Conservation (phyloP, 2,329 filamentous ascomycete genomes). For the Nannizzia gypsea region DNA sequence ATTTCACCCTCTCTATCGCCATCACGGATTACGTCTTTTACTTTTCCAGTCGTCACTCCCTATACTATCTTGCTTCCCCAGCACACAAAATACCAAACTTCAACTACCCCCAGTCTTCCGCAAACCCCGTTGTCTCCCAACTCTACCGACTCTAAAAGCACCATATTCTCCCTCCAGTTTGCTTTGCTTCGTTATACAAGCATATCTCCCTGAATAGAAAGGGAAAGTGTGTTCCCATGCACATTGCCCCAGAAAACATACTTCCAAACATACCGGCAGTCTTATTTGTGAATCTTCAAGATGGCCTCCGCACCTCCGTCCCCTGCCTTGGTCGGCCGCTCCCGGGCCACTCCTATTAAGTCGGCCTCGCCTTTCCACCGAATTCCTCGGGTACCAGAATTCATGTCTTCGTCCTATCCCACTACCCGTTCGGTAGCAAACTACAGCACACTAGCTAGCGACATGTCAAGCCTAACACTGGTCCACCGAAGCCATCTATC, state of each 20-base stretch:
- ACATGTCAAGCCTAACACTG: conserved; percentile 2
- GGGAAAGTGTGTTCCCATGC: not conserved
- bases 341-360: conserved; percentile 25
- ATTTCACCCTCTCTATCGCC: not conserved
- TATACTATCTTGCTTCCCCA: not conserved
- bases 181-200: not conserved
- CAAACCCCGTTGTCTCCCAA: not conserved
- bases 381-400: conserved; percentile 27
- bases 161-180: not conserved
- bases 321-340: conserved; percentile 26
- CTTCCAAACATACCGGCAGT: not conserved
- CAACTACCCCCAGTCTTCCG: not conserved
- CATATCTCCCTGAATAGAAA: not conserved
- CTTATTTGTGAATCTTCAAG: not conserved
- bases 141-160: not conserved
- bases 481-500: conserved; percentile 5
- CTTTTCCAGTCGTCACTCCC: not conserved
- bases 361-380: conserved; percentile 23
- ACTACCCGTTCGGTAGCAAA: conserved; percentile 1
- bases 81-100: not conserved
- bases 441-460: conserved; percentile 17
- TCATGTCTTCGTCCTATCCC: conserved; percentile 20
- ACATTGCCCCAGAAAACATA: not conserved
- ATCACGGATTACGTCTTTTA: not conserved
- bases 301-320: conserved; percentile 1